A percentile compares a stretch with the other conserved stretches of the same genome.
These are phyloP conservation scores for peach (Prunus persica) DNA, from an alignment of 306 rosid species.

Conservation along the genomic window DNA sequence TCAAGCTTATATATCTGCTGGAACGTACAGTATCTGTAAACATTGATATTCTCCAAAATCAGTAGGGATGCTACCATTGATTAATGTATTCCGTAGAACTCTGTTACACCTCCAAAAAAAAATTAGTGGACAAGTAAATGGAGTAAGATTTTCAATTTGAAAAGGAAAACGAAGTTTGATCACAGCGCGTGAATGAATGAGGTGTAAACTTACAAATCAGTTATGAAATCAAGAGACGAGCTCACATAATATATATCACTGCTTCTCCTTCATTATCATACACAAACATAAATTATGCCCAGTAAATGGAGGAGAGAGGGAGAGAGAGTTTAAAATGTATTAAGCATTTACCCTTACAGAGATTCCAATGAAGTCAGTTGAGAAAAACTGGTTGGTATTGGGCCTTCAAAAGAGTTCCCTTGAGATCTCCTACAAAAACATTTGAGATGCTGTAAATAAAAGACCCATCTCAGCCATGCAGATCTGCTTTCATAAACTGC, in stretches of 20 bases:
- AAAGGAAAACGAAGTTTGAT: not conserved
- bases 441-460: too few relatives aligned
- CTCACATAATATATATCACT: conserved; percentile 32
- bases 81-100: conserved; percentile 27
- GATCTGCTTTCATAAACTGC: not conserved
- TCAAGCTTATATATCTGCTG: not conserved
- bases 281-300: not conserved
- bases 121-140: not conserved
- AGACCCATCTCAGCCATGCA: not conserved
- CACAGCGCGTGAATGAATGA: not conserved
- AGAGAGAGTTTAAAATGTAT: too few relatives aligned
- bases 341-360: too few relatives aligned
- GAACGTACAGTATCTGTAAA: conserved; percentile 20
- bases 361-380: too few relatives aligned
- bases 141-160: not conserved
- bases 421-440: too few relatives aligned
- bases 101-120: not conserved
- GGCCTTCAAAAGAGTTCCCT: too few relatives aligned
- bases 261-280: conserved; percentile 20
- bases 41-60: conserved; percentile 17
- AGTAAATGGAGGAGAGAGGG: not conserved
- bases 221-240: conserved; percentile 26
- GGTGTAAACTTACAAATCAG: conserved; percentile 23
- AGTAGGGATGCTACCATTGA: conserved; percentile 25
- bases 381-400: too few relatives aligned